A percentile compares a stretch with the other conserved stretches of the same genome.
Conservation (phyloP, 805 yeast species). For the Metschnikowia arizonensis region DNA sequence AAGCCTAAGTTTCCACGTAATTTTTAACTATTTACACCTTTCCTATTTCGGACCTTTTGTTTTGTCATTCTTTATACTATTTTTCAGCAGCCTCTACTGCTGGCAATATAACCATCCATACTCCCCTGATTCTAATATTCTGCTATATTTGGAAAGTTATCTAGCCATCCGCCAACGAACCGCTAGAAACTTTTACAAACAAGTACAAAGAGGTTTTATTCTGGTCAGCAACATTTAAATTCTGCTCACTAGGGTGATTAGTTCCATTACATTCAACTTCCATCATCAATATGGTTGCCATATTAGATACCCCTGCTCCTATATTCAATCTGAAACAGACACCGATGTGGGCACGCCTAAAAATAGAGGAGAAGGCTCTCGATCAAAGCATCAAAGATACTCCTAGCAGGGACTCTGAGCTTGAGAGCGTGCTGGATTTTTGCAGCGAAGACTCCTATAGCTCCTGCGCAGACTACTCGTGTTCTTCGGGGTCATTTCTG, state of each 20-base stretch:
- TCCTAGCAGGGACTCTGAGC: not conserved
- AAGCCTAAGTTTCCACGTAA: not conserved
- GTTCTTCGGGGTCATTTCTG: not conserved
- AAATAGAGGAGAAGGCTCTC: constrained; percentile 1
- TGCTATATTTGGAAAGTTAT: not conserved
- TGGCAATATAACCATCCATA: not conserved
- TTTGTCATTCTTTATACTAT: not conserved
- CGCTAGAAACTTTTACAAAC: not conserved
- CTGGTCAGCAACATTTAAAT: not conserved
- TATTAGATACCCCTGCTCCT: not conserved
- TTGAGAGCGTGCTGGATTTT: constrained; percentile 2
- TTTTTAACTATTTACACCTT: not conserved
- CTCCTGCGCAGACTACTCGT: constrained; percentile 2
- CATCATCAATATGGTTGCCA: not conserved
- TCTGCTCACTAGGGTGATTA: not conserved
- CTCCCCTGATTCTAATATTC: not conserved
- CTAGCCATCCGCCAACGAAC: not conserved
- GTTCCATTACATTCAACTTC: not conserved
- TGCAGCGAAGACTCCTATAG: constrained; percentile 6
- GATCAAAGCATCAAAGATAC: not conserved
- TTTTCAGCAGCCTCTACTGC: not conserved
- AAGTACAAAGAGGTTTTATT: not conserved
- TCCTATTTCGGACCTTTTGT: not conserved
- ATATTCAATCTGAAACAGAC: not conserved
- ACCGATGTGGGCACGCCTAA: not conserved